Base-by-base conservation (phyloP, 2,329 filamentous ascomycete species). In the Cercospora sp. region DNA sequence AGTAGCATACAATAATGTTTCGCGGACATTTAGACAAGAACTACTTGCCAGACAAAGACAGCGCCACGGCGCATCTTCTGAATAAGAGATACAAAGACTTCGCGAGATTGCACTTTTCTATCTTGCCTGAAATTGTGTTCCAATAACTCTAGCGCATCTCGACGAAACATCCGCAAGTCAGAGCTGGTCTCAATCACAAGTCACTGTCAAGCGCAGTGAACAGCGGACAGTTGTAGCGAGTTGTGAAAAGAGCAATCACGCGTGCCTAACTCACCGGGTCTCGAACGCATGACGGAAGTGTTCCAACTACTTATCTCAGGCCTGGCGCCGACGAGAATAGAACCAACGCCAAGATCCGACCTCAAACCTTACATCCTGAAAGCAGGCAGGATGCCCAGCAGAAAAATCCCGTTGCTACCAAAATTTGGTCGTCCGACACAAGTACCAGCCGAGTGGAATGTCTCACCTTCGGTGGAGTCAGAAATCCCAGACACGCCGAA, bases 361-460 rank as follows among this genome's bases (percentile, higher is more conserved):
- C 33, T 64, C 28, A 64, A 39, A 36, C n/a, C 31, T 9, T 65
- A 60, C 28, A 59, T 18, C 10, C 39, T 65, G 18, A 65, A 53
- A 53, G 55, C 63, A 53, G 63, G 63, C 39, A 65, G 63, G 60
- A 65, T 60, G 63, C 30, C 63, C 12, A 60, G 63, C 16, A 33
- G 55, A 23, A 65, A 60, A 45, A 65, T 65, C 20, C 63, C 63
- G 13, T 12, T 65, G 42, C 39, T 65, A 4, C 63, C 63, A 13
- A 60, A 36, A 39, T 65, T 65, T 33, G 63, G 63, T 26, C 23
- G 39, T 18, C 48, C 63, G 23, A 59, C 51, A 39, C 23, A 39
- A 4, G 36, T 28, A 7, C 60, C 60, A 30, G 31, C 18, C 61
- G 20, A 55, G 45, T 55, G 28, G 26, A 30, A 31, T 53, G 53